Base-by-base conservation (phyloP, 1,139 yeast genomes). In the Saccharomycopsis crataegensis region DNA sequence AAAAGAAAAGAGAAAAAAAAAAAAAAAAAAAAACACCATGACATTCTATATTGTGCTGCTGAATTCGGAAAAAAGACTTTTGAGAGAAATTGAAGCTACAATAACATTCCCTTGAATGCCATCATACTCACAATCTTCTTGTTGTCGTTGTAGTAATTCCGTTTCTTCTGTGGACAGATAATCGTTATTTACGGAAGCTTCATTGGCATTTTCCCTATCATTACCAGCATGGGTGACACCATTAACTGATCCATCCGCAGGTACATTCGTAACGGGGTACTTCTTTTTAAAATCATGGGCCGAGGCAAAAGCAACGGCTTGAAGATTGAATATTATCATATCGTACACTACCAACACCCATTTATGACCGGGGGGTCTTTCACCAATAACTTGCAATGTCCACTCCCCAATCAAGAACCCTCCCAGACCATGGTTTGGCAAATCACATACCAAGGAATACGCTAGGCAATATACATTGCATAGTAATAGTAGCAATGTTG, bases 381-480 rank as follows among this genome's bases (percentile, higher is more conserved):
- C 57, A 12, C 59, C 59, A 22, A 56, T 49, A 9, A 54, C 17
- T 31, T 52, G 56, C 2, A 56, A n/a, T 11, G 51, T 55, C 48
- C 52, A 49, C 38, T 44, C 36, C 2, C 57, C 57, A 17, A 49
- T 43, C 33, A 55, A 37, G 22, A 34, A 50, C 11, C 54, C 54
- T 16, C 45, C 44, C 7, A 43, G 6, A 33, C 42, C 36, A 28
- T 46, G 47, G 12, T n/a, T 14, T 6, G 59, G 56, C 8, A 52
- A 34, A 6, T 42, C 50, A n/a, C 31, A 22, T 2, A 52, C 8
- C 6, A 48, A 14, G 2, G 55, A 43, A 33, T 43, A 50, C 3
- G 34, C 12, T 4, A 56, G 17, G 32, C 57, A 54, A 43, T 49
- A 55, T 8, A 46, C 38, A 9, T 37, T 51, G 36, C 50, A 54